Conservation (phyloP, 2,329 filamentous ascomycete genomes). For the Akanthomyces muscarius region DNA sequence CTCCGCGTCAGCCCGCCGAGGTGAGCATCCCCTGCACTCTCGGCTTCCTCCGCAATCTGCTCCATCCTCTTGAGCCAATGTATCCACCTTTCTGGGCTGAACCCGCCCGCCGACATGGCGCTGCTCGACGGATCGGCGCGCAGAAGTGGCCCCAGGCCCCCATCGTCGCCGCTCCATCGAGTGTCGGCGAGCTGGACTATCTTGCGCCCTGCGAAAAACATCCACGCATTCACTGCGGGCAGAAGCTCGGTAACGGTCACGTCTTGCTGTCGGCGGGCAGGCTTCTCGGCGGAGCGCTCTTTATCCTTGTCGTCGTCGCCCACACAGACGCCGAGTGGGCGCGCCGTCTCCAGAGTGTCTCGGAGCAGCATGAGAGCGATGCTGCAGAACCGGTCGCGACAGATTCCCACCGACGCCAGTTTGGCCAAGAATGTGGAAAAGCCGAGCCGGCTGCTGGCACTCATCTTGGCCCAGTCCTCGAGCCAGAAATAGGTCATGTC, state of each 20-base stretch:
- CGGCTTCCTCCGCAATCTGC: not conserved
- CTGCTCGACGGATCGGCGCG: not conserved
- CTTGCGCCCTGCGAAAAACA: not conserved
- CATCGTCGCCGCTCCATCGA: not conserved
- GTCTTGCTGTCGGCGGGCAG: not conserved
- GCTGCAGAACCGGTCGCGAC: not conserved
- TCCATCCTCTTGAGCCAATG: slow-evolving; percentile 1
- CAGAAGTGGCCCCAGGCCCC: not conserved
- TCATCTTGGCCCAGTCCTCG: slow-evolving; percentile 1
- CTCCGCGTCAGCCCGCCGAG: not conserved
- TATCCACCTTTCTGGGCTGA: slow-evolving; percentile 6
- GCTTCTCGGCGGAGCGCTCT: not conserved
- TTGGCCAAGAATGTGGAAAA: slow-evolving; percentile 1
- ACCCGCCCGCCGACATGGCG: not conserved
- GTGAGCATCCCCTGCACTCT: not conserved
- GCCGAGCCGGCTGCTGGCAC: not conserved
- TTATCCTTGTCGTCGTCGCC: not conserved
- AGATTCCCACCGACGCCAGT: not conserved
- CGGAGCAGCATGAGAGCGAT: not conserved
- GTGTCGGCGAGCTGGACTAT: not conserved
- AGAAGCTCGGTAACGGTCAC: not conserved
- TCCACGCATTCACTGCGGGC: not conserved
- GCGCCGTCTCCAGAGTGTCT: not conserved
- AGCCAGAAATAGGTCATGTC: not conserved
- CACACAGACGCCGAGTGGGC: not conserved